Evolutionary conservation across 257 asterid genomes (phyloP).

Genomic region (Cordia subcordata): DNA sequence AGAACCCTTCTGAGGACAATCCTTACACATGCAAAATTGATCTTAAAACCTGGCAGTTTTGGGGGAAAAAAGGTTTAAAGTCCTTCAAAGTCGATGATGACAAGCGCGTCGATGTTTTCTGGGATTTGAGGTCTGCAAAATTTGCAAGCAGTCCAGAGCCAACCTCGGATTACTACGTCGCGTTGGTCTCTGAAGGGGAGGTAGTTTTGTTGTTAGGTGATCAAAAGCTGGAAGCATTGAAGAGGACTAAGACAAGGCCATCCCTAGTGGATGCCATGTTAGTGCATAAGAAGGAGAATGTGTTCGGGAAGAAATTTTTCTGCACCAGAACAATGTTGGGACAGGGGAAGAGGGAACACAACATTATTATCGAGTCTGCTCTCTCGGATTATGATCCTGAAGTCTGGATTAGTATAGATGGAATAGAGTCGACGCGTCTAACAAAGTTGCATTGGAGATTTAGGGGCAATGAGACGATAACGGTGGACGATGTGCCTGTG

Average conservation of each 20-base stretch:
- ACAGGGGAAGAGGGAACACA: conserved; percentile 54
- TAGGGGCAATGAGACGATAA: conserved; percentile 70
- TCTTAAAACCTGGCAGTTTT: conserved; percentile 87
- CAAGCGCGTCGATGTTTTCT: conserved; percentile 55
- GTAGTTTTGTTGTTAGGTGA: conserved; percentile 62
- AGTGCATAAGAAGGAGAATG: conserved; percentile 68
- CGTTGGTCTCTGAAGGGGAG: conserved; percentile 52
- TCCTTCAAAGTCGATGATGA: conserved; percentile 49
- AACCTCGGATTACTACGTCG: conserved; percentile 60
- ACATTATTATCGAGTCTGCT: conserved; percentile 52
- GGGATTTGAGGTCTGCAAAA: conserved; percentile 72
- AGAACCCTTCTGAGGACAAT: conserved; percentile 32
- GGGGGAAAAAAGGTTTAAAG: conserved; percentile 82
- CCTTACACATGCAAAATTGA: conserved; percentile 80
- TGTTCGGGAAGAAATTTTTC: conserved; percentile 68
- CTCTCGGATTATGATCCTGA: conserved; percentile 56
- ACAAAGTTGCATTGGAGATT: conserved; percentile 85
- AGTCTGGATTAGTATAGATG: conserved; percentile 84
- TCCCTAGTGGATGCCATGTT: conserved; percentile 36
- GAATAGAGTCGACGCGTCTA: conserved; percentile 50
- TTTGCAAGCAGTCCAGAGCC: conserved; percentile 66
- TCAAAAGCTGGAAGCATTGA: conserved; percentile 59
- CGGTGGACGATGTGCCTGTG: conserved; percentile 52
- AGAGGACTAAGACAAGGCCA: conserved; percentile 47
- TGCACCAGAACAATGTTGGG: conserved; percentile 64